phyloP scores from a whole-genome alignment of 1,284 basidiomycete species.

The Fomitopsis palustris region DNA sequence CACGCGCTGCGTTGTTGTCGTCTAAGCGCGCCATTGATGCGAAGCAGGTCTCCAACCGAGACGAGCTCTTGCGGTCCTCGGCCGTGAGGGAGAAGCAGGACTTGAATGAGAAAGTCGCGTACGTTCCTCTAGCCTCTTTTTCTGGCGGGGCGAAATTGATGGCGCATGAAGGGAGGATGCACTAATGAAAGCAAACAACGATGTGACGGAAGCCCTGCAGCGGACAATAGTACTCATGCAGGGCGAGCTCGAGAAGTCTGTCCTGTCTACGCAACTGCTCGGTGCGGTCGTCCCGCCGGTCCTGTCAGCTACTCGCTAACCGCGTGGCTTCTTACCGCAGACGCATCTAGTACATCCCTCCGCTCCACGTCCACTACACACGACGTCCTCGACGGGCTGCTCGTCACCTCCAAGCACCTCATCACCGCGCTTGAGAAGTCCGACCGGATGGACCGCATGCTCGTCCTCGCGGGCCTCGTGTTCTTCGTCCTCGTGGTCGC shows the following conservation, averaged over 20 bases:
- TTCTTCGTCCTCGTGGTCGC: slow-evolving; percentile 85
- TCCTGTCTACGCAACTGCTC: slow-evolving; percentile 81
- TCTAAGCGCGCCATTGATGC: slow-evolving; percentile 73
- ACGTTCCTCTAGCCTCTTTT: slow-evolving; percentile 24
- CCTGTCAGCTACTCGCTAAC: not conserved
- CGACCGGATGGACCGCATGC: slow-evolving; percentile 87
- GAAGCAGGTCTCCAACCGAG: slow-evolving; percentile 50
- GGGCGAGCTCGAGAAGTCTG: slow-evolving; percentile 84
- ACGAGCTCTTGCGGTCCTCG: slow-evolving; percentile 59
- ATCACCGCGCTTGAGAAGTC: slow-evolving; percentile 84
- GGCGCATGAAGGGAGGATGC: slow-evolving; percentile 63
- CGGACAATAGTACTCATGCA: slow-evolving; percentile 87
- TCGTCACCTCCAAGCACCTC: slow-evolving; percentile 77
- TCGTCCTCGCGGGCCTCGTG: slow-evolving; percentile 72
- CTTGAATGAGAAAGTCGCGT: slow-evolving; percentile 54
- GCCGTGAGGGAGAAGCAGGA: slow-evolving; percentile 42
- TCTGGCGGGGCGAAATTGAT: not conserved
- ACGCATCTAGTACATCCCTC: slow-evolving; percentile 77
- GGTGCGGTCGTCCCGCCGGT: slow-evolving; percentile 43
- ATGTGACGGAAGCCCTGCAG: slow-evolving; percentile 84
- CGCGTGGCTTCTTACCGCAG: slow-evolving; percentile 34
- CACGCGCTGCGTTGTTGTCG: slow-evolving; percentile 59
- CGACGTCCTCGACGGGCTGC: slow-evolving; percentile 69
- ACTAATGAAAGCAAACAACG: slow-evolving; percentile 82
- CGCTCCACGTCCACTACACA: slow-evolving; percentile 76